Evolutionary conservation across 805 yeast species (phyloP).

Genomic region (Zygosaccharomyces bisporus): DNA sequence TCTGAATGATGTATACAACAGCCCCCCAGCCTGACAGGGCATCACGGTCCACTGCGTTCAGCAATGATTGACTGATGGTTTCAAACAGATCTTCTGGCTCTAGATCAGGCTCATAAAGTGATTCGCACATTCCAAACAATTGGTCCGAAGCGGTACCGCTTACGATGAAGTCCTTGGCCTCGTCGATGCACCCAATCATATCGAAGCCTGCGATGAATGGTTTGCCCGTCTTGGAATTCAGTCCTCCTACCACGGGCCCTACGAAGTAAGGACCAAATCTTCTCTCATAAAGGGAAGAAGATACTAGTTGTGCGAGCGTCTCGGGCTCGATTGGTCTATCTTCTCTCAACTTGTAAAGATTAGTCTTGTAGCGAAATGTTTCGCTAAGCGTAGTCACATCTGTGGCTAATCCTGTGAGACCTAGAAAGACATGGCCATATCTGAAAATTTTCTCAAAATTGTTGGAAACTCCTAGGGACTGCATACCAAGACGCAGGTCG

Average conservation of each 20-base stretch:
- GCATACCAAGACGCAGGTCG: slow-evolving; percentile 90
- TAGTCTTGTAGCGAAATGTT: slow-evolving; percentile 77
- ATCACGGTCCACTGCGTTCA: slow-evolving; percentile 96
- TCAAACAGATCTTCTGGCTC: slow-evolving; percentile 95
- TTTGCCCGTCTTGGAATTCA: slow-evolving; percentile 71
- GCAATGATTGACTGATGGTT: slow-evolving; percentile 87
- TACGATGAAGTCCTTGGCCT: slow-evolving; percentile 90
- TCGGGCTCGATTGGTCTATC: slow-evolving; percentile 91
- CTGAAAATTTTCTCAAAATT: slow-evolving; percentile 90
- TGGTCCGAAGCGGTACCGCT: slow-evolving; percentile 97
- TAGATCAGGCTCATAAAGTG: slow-evolving; percentile 87
- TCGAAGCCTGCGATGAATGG: slow-evolving; percentile 97
- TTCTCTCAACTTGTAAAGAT: slow-evolving; percentile 84
- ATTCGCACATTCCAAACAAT: slow-evolving; percentile 97
- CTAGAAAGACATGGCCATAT: slow-evolving; percentile 81
- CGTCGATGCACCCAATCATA: slow-evolving; percentile 93
- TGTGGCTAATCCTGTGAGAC: slow-evolving; percentile 91
- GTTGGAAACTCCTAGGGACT: slow-evolving; percentile 86
- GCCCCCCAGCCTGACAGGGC: slow-evolving; percentile 99
- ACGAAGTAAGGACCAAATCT: slow-evolving; percentile 96
- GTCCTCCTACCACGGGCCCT: slow-evolving; percentile 95
- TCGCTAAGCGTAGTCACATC: slow-evolving; percentile 87
- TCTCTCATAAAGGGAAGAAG: slow-evolving; percentile 82
- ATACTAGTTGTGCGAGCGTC: slow-evolving; percentile 87
- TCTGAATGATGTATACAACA: slow-evolving; percentile 83